Percentiles rank a stretch among this genome's conserved stretches.
Evolutionary conservation across 2,329 filamentous ascomycete genomes (phyloP).

Genomic region (Monilinia fructigena): DNA sequence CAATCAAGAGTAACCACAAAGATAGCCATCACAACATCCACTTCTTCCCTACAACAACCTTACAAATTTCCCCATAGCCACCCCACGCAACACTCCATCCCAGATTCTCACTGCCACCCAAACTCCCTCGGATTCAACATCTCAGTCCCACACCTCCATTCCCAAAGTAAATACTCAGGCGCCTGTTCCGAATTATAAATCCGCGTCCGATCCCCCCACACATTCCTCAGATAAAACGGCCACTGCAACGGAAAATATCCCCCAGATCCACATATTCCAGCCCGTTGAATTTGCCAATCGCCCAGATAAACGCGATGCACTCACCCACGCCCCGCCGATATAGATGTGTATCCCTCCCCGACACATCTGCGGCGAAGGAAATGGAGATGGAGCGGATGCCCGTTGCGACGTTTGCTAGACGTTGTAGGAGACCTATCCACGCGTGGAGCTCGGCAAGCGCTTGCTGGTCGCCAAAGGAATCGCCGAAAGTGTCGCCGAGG

Average conservation of each 20-base stretch:
- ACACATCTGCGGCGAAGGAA: background rate
- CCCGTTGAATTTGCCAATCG: background rate
- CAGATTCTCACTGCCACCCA: background rate
- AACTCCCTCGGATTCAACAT: conserved; percentile 7
- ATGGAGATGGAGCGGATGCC: background rate
- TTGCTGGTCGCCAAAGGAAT: background rate
- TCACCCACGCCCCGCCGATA: conserved; percentile 2
- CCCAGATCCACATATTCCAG: conserved; percentile 1
- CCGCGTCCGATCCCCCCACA: background rate
- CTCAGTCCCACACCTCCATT: conserved; percentile 6
- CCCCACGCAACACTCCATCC: background rate
- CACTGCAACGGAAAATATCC: conserved; percentile 9
- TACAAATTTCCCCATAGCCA: too few relatives aligned
- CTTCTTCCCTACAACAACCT: too few relatives aligned
- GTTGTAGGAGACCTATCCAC: background rate
- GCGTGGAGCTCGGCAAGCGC: background rate
- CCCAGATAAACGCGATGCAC: conserved; percentile 4
- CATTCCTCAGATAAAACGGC: background rate
- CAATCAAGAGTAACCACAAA: background rate
- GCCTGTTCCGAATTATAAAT: background rate
- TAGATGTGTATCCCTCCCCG: background rate
- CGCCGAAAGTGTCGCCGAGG: background rate
- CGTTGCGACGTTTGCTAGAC: background rate
- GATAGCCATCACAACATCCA: background rate
- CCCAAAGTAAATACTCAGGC: background rate